Evolutionary conservation across 164 flowering plant species (phyloP).

Genomic region (Stephania yunnanensis): DNA sequence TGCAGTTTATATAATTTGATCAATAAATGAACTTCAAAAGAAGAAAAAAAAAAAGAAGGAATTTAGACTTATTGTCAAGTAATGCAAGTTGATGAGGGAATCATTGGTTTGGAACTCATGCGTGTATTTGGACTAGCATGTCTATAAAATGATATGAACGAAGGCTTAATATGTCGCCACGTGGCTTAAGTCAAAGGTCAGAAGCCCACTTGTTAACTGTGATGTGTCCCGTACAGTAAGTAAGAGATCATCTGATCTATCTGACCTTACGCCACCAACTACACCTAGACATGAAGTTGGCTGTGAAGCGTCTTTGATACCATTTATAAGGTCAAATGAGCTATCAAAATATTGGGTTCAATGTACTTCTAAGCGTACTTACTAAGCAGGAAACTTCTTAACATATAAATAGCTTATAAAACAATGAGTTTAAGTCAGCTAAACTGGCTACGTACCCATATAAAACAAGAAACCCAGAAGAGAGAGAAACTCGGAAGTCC

Average conservation of each 20-base stretch:
- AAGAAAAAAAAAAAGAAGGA: background rate
- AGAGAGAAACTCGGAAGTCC: too few species aligned
- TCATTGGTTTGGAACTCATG: background rate
- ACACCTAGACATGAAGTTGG: background rate
- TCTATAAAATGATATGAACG: background rate
- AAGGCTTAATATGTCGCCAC: background rate
- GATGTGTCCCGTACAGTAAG: background rate
- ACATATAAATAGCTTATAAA: background rate
- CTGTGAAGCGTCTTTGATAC: background rate
- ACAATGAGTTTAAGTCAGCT: background rate
- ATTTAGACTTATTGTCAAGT: background rate
- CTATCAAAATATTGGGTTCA: background rate
- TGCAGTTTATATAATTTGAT: too few species aligned
- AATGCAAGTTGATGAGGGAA: background rate
- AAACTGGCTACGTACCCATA: background rate
- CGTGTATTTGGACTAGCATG: background rate
- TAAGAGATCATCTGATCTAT: background rate
- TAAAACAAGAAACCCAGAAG: too few species aligned
- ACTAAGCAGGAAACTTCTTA: background rate
- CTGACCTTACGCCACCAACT: background rate
- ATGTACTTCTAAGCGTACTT: background rate
- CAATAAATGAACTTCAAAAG: background rate
- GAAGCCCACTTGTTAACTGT: background rate
- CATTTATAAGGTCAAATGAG: background rate
- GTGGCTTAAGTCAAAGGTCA: background rate